Percentiles rank a stretch among this genome's conserved stretches.
Evolutionary conservation across 305 asterid genomes (phyloP).

Genomic region (Caryopteris hybrid): DNA sequence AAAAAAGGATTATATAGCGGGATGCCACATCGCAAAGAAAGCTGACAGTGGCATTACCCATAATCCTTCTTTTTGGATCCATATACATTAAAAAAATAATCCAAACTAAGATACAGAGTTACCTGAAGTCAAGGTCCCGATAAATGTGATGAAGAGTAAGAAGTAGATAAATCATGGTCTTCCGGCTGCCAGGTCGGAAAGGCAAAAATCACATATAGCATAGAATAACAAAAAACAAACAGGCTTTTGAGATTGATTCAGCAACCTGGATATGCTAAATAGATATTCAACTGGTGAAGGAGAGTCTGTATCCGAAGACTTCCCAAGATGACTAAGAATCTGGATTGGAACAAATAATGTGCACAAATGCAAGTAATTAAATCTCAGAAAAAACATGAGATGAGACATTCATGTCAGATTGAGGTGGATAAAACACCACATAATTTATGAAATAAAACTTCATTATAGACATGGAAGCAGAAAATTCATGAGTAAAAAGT

Average conservation of each 20-base stretch:
- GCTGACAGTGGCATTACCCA: constrained; percentile 99
- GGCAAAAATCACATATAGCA: constrained; percentile 21
- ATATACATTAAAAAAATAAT: constrained; percentile 10
- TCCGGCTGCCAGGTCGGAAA: constrained; percentile 61
- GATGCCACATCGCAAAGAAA: constrained; percentile 94
- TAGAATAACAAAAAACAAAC: background rate
- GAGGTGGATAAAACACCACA: background rate
- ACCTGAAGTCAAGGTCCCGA: constrained; percentile 99
- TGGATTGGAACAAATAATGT: constrained; percentile 27
- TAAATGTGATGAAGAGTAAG: constrained; percentile 91
- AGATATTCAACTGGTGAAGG: constrained; percentile 84
- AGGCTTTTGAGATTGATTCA: constrained; percentile 17
- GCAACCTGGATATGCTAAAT: constrained; percentile 74
- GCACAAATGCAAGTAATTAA: background rate
- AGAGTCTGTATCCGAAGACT: constrained; percentile 75
- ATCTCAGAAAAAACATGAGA: background rate
- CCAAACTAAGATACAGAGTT: constrained; percentile 45
- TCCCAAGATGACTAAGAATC: constrained; percentile 82
- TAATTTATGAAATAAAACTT: background rate
- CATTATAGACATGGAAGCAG: background rate
- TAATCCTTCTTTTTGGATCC: constrained; percentile 57
- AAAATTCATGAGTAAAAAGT: background rate
- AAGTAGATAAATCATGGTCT: constrained; percentile 85
- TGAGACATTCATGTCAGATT: background rate
- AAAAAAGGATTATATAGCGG: constrained; percentile 81